Evolutionary conservation across 192 early-diverging fungal species (phyloP).

Genomic region (Linnemannia hyalina): DNA sequence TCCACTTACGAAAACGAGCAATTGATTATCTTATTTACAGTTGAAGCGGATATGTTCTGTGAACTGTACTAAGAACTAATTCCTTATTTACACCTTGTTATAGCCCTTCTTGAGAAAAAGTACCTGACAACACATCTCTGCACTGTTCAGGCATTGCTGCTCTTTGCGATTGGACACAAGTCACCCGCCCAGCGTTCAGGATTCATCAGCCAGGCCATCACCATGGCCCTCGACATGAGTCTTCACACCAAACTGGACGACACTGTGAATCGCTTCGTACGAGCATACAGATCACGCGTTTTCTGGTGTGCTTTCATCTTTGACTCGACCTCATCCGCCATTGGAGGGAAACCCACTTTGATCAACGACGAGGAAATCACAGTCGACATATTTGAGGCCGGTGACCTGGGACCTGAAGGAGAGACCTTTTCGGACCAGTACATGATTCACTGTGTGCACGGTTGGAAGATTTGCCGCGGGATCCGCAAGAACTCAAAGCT

Average conservation of each 20-base stretch:
- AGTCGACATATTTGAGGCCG: conserved; percentile 38
- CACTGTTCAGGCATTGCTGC: conserved; percentile 41
- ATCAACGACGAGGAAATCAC: conserved; percentile 52
- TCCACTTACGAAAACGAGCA: not conserved
- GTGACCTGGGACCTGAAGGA: conserved; percentile 43
- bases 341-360: conserved; percentile 41
- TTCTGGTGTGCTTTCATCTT: conserved; percentile 54
- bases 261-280: conserved; percentile 15
- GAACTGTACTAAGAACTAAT: not conserved
- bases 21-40: not conserved
- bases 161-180: conserved; percentile 55
- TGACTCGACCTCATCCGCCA: conserved; percentile 49
- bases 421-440: conserved; percentile 53
- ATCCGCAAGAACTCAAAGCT: conserved; percentile 52
- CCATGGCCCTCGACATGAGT: conserved; percentile 53
- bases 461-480: conserved; percentile 45
- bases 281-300: conserved; percentile 42
- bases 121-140: conserved; percentile 52
- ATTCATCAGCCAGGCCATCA: conserved; percentile 54
- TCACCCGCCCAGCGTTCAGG: conserved; percentile 49
- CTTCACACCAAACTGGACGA: conserved; percentile 37
- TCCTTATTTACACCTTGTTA: not conserved
- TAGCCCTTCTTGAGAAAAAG: conserved; percentile 49
- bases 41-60: not conserved
- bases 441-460: conserved; percentile 46